Evolutionary conservation across 371 early-diverging fungal species (phyloP).

Genomic region (Basidiobolus meristosporus): DNA sequence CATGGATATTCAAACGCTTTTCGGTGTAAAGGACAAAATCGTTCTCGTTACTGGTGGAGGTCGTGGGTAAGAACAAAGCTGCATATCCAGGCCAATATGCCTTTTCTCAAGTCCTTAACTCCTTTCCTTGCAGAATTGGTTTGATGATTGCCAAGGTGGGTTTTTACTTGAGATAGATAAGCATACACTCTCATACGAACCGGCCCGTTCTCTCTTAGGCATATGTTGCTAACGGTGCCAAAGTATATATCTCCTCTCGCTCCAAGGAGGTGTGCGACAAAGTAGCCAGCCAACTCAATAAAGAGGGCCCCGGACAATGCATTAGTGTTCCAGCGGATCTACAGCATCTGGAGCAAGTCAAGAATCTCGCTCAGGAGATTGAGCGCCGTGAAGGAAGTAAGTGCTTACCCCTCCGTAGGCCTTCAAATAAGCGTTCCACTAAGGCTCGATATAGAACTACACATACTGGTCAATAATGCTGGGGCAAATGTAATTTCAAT

Average conservation of each 20-base stretch:
- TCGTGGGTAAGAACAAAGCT: constrained; percentile 21
- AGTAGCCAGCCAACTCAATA: constrained; percentile 33
- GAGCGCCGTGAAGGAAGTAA: constrained; percentile 31
- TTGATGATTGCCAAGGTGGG: constrained; percentile 41
- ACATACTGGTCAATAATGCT: constrained; percentile 74
- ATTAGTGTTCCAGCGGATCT: constrained; percentile 61
- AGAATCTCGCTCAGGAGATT: constrained; percentile 33
- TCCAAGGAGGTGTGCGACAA: constrained; percentile 33
- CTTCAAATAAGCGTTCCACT: not conserved
- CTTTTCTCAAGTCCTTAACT: not conserved
- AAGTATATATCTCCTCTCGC: constrained; percentile 56
- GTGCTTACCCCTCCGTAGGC: not conserved
- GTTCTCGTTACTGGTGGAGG: constrained; percentile 85
- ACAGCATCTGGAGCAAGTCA: constrained; percentile 31
- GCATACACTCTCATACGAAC: not conserved
- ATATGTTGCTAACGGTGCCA: constrained; percentile 52
- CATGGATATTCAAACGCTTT: constrained; percentile 17
- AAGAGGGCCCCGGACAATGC: constrained; percentile 48
- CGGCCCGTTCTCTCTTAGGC: constrained; percentile 15
- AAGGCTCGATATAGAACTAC: constrained; percentile 22
- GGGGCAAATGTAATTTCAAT: constrained; percentile 37
- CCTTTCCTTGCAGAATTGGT: constrained; percentile 18
- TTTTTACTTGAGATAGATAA: not conserved
- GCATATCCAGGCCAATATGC: not conserved
- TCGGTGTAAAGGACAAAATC: constrained; percentile 67